Evolutionary conservation across 78 protist genomes (phyloP).

Genomic region (Dictyostelium intermedium): DNA sequence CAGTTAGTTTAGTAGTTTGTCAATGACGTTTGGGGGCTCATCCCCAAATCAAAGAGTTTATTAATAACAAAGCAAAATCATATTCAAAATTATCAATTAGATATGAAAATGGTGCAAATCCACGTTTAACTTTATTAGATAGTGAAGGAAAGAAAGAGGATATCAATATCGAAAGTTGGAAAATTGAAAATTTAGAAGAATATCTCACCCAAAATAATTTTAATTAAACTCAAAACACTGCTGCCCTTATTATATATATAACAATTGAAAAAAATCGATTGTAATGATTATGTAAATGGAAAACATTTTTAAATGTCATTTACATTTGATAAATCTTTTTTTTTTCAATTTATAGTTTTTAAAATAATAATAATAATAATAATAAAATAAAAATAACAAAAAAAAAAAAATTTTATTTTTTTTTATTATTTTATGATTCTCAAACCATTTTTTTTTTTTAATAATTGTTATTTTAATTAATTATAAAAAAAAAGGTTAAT

Average conservation of each 20-base stretch:
- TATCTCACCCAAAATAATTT: conserved; percentile 34
- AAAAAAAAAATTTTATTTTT: background rate
- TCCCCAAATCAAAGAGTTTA: conserved; percentile 67
- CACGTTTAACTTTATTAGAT: conserved; percentile 20
- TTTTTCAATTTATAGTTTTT: background rate
- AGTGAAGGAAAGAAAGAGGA: conserved; percentile 40
- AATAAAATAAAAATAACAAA: background rate
- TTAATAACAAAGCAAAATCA: conserved; percentile 19
- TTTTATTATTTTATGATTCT: no score
- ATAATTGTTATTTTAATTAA: background rate
- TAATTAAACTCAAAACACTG: background rate
- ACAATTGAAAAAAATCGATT: background rate
- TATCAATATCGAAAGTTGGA: conserved; percentile 64
- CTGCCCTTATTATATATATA: no score
- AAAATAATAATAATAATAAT: no score
- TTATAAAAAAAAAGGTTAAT: no score
- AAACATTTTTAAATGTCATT: conserved; percentile 11
- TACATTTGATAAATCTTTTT: conserved; percentile 18
- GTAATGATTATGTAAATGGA: conserved; percentile 23
- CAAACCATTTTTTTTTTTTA: background rate
- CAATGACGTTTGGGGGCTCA: conserved; percentile 53
- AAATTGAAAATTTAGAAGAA: conserved; percentile 63
- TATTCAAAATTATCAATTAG: conserved; percentile 26
- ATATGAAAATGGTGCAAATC: conserved; percentile 40
- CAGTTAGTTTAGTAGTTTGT: conserved; percentile 12